Evolutionary conservation across 2,329 filamentous ascomycete genomes (phyloP), one percentile per base, ranked within the genome.

Genomic region (Penicillium sp.): DNA sequence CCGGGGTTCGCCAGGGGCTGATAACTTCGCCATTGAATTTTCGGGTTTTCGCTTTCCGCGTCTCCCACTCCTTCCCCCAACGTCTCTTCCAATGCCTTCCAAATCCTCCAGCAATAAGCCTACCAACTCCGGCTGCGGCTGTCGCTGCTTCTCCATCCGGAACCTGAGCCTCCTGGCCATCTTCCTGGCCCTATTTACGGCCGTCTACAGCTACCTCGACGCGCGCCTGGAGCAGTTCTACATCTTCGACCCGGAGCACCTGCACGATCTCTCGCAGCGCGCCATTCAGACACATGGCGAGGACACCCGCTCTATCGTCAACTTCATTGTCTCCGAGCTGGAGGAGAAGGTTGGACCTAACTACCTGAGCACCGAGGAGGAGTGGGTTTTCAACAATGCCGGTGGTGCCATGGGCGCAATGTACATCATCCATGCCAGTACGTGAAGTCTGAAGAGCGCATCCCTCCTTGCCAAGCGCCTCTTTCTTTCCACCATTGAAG

Each of bases 331-430:
- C 49, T 69, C 77, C 57, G 86, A 90, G 75, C 81, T 95, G 53
- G 78, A 79, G 63, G 76, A 77, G 63, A 82, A 80, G 60, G 57
- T 77, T 35, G 70, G 69, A 14, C 61, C 68, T 15, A 68, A 70
- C 26, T 65, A 90, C 73, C 69, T 93, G 69, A 91, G 89, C 76
- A 71, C 83, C 53, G 78, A 88, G 56, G 85, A 93, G 76, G 88
- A 93, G 74, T 96, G 90, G 90, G 81, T 95, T 44, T 93, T 96
- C 68, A 96, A 95, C 81, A 95, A 95, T 69, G 90, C 90, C 49
- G 91, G 91, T 50, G 91, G 91, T 60, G 90, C 90, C 50, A 96
- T 95, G 91, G 91, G 91, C 53, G 89, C 84, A 68, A 94, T 95
- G 91, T 92, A 90, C 73, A 87, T 95, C 62, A 87, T 95, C 67